Evolutionary conservation across 2,329 filamentous ascomycete genomes (phyloP), one percentile per base, ranked within the genome.

Genomic region (Alternaria arbusti): DNA sequence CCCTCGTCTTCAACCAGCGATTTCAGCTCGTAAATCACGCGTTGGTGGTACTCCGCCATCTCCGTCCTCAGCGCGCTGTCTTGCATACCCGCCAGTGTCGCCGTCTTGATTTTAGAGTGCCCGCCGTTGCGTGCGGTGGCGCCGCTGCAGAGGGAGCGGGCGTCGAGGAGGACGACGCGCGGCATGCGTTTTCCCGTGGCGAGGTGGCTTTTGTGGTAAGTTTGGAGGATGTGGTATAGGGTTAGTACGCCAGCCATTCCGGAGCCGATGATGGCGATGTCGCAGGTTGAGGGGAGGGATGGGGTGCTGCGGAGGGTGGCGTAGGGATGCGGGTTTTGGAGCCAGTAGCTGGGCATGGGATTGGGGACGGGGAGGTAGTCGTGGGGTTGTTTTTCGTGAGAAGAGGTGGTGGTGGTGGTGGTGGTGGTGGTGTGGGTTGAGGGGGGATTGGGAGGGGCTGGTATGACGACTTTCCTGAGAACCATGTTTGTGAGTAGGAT

Each of bases 281-380:
- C 47, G 25, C 47, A 50, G 3, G 47, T 13, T 5, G 25, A 0
- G 25, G 47, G 25, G 47, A 50, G 69, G 63, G 4, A 69, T 44
- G 2, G 49, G 6, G 79, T 77, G 5, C 68, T 77, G 23, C 75
- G 70, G 10, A 75, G 59, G 25, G 75, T 62, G 15, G 72, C 72
- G 45, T 78, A 69, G 7, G 66, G 64, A 26, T 74, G 70, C 1
- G 77, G 74, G 17, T 76, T 64, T 20, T 68, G 69, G 59, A 79
- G 78, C 80, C 79, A 82, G 67, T 81, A 80, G n/a, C 75, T 74
- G 1, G 67, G 49, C 4, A 77, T 74, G 0, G 79, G 77, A 22
- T 74, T 68, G 4, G 74, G 63, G 6, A 71, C 74, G 11, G 80
- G 79, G 5, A 79, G 68, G 10, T 72, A 67, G 45, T 70, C 68